phyloP scores from a whole-genome alignment of 2,329 filamentous ascomycete genomes.

The Xylariomycetidae sp. region DNA sequence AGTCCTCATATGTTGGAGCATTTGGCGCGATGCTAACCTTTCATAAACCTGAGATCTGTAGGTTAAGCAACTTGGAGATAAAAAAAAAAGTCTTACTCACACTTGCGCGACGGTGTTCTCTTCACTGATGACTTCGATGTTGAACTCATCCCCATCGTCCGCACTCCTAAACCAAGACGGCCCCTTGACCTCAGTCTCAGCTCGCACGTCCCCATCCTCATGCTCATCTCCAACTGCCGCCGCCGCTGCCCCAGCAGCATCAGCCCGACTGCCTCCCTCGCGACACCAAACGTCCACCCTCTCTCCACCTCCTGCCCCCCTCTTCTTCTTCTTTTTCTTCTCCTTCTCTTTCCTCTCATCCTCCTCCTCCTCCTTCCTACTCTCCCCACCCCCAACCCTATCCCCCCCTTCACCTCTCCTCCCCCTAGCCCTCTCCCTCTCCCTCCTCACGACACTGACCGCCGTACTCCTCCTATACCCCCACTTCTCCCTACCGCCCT shows the following conservation, averaged over 20 bases:
- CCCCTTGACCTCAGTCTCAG: no score
- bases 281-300: slow-evolving; percentile 60
- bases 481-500: slow-evolving; percentile 53
- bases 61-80: no score
- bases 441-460: slow-evolving; percentile 41
- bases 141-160: slow-evolving; percentile 45
- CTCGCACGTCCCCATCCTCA: slow-evolving; percentile 25
- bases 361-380: slow-evolving; percentile 18
- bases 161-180: slow-evolving; percentile 59
- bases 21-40: no score
- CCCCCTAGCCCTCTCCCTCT: slow-evolving; percentile 23
- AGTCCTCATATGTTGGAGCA: no score
- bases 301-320: no score
- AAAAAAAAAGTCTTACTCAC: slow-evolving; percentile 34
- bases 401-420: slow-evolving; percentile 33
- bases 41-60: no score
- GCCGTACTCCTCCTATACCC: slow-evolving; percentile 51
- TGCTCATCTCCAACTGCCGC: slow-evolving; percentile 10
- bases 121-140: slow-evolving; percentile 59
- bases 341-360: not conserved
- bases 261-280: slow-evolving; percentile 58
- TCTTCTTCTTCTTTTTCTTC: slow-evolving; percentile 30
- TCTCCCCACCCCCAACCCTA: slow-evolving; percentile 35
- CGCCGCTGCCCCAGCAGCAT: slow-evolving; percentile 41
- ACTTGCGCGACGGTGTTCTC: slow-evolving; percentile 60